phyloP scores from a whole-genome alignment of 345 rosid species.

The Erucastrum elatum region DNA sequence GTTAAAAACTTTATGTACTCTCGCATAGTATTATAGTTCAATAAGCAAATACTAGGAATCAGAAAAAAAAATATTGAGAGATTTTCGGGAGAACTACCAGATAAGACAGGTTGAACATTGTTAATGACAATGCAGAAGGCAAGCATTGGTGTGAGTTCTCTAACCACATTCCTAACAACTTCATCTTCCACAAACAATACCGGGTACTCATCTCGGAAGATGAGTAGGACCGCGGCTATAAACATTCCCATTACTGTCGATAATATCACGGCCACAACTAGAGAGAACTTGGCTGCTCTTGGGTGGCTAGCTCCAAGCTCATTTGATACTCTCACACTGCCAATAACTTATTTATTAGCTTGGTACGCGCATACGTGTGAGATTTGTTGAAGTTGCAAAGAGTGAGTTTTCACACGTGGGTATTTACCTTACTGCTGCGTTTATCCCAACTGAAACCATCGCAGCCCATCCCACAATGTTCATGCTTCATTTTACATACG shows the following conservation, averaged over 20 bases:
- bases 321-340: conserved; percentile 83
- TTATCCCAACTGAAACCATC: conserved; percentile 73
- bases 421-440: conserved; percentile 77
- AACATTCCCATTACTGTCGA: conserved; percentile 51
- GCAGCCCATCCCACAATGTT: conserved; percentile 87
- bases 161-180: conserved; percentile 52
- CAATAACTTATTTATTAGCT: not conserved
- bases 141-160: conserved; percentile 66
- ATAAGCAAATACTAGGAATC: not conserved
- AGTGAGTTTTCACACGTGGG: not conserved
- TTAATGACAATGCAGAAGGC: conserved; percentile 69
- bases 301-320: conserved; percentile 89
- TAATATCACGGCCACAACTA: conserved; percentile 60
- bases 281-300: conserved; percentile 63
- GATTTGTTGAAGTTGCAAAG: not conserved
- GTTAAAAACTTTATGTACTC: not conserved
- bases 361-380: not conserved
- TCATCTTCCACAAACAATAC: conserved; percentile 60
- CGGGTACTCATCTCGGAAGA: conserved; percentile 52
- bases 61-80: not conserved
- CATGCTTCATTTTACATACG: conserved; percentile 43
- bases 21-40: not conserved
- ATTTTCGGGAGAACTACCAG: conserved; percentile 47
- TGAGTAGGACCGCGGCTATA: conserved; percentile 47
- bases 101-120: conserved; percentile 84